Evolutionary conservation across 495 filamentous ascomycete species (phyloP), one percentile per base, ranked within the genome.

Genomic region (Xylaria acuta): DNA sequence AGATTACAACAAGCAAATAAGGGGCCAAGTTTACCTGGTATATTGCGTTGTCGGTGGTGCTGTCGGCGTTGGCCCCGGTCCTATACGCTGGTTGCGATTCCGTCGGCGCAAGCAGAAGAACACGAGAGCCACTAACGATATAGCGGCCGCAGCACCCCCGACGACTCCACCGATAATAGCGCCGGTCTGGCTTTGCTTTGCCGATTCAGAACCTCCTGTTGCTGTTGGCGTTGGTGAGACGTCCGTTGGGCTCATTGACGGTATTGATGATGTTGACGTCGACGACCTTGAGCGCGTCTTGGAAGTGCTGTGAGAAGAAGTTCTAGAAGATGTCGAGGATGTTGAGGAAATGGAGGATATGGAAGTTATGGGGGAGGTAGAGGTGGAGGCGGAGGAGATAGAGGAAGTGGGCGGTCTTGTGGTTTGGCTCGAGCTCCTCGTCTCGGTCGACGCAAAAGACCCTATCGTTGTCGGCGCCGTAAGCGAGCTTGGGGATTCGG

Each of bases 111-210:
- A 60, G 68, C 75, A 79, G 47, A 80, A 76, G 38, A 75, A 77
- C 38, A 77, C 58, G 53, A 72, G 70, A 0, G 82, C 74, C 0
- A 75, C 32, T n/a, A 84, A 56, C 18, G 77, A 78, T 58, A 80
- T 71, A 0, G 82, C 69, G 9, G 79, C 79, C 14, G 78, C 81
- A 14, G 80, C 78, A 32, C 83, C 83, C 43, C 79, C 77, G 36
- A 85, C 77, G 43, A 81, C 80, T 49, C 84, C 85, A 63, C 85
- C 85, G 11, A 85, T 80, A 16, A 86, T 84, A 53, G 82, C 82
- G 7, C 82, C 84, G 7, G 77, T 81, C 16, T 80, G 77, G 63
- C 70, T 77, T 43, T 64, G 68, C 22, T 70, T 43, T n/a, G 74
- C 43, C 22, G 72, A 74, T 2, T 72, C 47, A 14, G 73, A 53